Evolutionary conservation across 139 green algal species (phyloP).

Genomic region (Auxenochlorella protothecoides): DNA sequence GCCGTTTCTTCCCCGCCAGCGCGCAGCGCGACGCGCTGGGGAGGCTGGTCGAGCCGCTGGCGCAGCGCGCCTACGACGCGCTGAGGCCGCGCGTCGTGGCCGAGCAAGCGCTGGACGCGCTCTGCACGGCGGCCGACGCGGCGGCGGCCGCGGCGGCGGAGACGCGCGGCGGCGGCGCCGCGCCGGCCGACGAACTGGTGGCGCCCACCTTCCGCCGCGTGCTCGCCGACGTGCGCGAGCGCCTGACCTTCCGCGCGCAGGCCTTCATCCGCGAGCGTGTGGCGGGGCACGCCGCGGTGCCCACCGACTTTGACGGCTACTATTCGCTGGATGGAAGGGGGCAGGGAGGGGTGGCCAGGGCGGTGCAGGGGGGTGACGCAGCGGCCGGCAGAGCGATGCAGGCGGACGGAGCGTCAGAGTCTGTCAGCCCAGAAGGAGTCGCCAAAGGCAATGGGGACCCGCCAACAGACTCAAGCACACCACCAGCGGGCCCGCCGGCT

Average conservation of each 20-base stretch:
- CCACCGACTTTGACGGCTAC: constrained; percentile 64
- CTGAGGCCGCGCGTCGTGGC: constrained; percentile 40
- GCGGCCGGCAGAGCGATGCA: neutral
- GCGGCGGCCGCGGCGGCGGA: constrained; percentile 53
- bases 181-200: constrained; percentile 20
- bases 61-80: constrained; percentile 80
- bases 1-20: constrained; percentile 72
- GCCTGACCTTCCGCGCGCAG: constrained; percentile 77
- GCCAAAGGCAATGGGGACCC: too few species aligned
- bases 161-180: constrained; percentile 47
- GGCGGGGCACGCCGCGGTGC: constrained; percentile 39
- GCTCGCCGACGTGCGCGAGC: constrained; percentile 82
- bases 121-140: constrained; percentile 46
- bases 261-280: constrained; percentile 80
- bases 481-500: too few species aligned
- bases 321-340: neutral
- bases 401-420: neutral
- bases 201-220: constrained; percentile 58
- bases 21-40: constrained; percentile 31
- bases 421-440: too few species aligned
- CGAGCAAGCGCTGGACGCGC: constrained; percentile 50
- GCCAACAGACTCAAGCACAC: too few species aligned
- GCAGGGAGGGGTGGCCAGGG: neutral
- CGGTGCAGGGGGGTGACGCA: neutral
- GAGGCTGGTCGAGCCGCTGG: constrained; percentile 73